phyloP scores from a whole-genome alignment of 176 grass and related monocot genomes.

The Oryza longistaminata region DNA sequence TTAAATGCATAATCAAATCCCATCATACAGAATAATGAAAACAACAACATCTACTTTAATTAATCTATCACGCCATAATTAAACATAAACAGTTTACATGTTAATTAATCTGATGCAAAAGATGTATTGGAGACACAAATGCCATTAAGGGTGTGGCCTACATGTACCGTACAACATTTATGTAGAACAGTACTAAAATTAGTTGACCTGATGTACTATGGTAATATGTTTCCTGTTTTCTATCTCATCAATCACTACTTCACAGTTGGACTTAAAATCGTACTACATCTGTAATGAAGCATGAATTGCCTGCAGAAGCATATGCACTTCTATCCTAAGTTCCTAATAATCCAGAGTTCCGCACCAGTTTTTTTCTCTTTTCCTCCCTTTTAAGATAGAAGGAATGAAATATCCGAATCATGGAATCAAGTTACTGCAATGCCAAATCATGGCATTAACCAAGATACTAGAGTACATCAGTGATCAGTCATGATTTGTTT shows the following conservation, averaged over 20 bases:
- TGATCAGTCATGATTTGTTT: neutral
- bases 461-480: neutral
- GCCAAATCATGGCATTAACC: constrained; percentile 13
- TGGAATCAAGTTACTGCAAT: neutral
- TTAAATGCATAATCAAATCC: neutral
- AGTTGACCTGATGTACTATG: neutral
- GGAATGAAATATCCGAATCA: neutral
- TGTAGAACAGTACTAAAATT: neutral
- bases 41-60: neutral
- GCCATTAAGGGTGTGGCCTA: neutral
- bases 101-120: neutral
- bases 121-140: neutral
- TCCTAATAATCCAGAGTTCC: neutral
- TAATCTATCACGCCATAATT: neutral
- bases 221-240: neutral
- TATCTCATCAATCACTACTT: neutral
- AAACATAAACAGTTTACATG: neutral
- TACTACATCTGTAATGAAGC: neutral
- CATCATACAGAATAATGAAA: neutral
- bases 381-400: neutral
- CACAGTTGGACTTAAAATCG: neutral
- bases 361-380: neutral
- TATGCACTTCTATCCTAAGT: neutral
- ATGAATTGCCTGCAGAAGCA: neutral
- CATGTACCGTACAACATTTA: neutral